Conservation (phyloP, 2,329 filamentous ascomycete species). For the Scedosporium minutisporum region DNA sequence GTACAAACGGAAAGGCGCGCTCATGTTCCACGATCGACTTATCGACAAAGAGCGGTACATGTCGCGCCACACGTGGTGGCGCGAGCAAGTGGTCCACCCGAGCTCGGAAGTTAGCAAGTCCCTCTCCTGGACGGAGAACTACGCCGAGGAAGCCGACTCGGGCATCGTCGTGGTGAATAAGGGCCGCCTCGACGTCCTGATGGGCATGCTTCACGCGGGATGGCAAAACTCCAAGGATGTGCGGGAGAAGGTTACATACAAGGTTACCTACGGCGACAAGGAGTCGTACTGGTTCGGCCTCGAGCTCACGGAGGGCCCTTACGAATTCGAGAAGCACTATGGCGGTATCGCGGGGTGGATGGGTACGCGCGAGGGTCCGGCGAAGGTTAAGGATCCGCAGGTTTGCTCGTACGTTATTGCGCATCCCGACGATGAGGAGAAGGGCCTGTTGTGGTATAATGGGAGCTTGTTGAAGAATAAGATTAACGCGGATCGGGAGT, state of each 20-base stretch:
- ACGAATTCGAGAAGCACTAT: conserved; percentile 31
- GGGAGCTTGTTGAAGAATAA: conserved; percentile 32
- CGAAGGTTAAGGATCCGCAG: conserved; percentile 5
- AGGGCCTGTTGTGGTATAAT: conserved; percentile 31
- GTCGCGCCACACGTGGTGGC: conserved; percentile 27
- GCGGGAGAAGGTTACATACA: conserved; percentile 26
- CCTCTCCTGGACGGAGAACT: conserved; percentile 27
- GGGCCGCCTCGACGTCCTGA: conserved; percentile 22
- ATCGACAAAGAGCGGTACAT: conserved; percentile 24
- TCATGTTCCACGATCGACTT: conserved; percentile 32
- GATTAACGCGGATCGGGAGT: conserved; percentile 18
- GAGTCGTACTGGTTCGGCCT: conserved; percentile 36
- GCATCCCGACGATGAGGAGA: conserved; percentile 27
- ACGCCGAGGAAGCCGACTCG: conserved; percentile 31
- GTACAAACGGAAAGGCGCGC: conserved; percentile 22
- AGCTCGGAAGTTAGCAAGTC: conserved; percentile 22
- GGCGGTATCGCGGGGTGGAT: conserved; percentile 29
- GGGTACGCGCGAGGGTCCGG: not conserved
- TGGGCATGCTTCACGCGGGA: conserved; percentile 29
- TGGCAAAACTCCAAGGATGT: conserved; percentile 34
- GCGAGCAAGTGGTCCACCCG: conserved; percentile 24
- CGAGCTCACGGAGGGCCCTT: conserved; percentile 26
- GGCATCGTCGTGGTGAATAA: conserved; percentile 33
- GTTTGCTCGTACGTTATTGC: conserved; percentile 32
- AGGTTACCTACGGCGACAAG: conserved; percentile 33